phyloP scores from a whole-genome alignment of 2,329 filamentous ascomycete species.

The Tolypocladium capitatum region DNA sequence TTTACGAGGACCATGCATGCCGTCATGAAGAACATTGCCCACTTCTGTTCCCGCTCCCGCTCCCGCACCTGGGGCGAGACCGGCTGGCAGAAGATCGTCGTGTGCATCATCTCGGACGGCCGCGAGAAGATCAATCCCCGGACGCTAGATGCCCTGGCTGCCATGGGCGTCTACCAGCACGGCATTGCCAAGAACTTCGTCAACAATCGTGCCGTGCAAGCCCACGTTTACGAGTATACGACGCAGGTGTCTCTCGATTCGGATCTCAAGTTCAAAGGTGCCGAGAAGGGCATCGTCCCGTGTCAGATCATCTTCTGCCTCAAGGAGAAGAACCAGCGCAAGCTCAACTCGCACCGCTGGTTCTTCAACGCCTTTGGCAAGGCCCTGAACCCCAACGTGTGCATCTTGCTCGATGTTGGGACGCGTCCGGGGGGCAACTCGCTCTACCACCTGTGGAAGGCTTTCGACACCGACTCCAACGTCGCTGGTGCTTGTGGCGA shows the following conservation, averaged over 20 bases:
- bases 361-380: constrained; percentile 98
- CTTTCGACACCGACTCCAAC: constrained; percentile 94
- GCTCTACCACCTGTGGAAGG: constrained; percentile 98
- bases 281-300: constrained; percentile 96
- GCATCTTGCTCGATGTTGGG: constrained; percentile 91
- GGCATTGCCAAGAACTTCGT: constrained; percentile 98
- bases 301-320: constrained; percentile 98
- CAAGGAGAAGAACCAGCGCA: constrained; percentile 95
- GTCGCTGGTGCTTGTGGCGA: constrained; percentile 95
- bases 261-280: constrained; percentile 96
- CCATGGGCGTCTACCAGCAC: constrained; percentile 95
- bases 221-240: constrained; percentile 97
- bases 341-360: constrained; percentile 97
- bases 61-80: constrained; percentile 93
- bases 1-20: constrained; percentile 98
- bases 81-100: constrained; percentile 98
- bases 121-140: constrained; percentile 81
- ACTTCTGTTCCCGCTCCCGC: constrained; percentile 86
- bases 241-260: constrained; percentile 93
- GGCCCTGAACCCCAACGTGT: constrained; percentile 88
- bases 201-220: constrained; percentile 89
- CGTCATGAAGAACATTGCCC: constrained; percentile 94
- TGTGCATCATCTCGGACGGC: constrained; percentile 91
- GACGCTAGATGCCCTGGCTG: constrained; percentile 85
- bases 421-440: constrained; percentile 81